A percentile compares a stretch with the other conserved stretches of the same genome.
These are phyloP conservation scores for Madurella mycetomatis DNA, from an alignment of 2,329 filamentous ascomycete species.

Conservation along the genomic window DNA sequence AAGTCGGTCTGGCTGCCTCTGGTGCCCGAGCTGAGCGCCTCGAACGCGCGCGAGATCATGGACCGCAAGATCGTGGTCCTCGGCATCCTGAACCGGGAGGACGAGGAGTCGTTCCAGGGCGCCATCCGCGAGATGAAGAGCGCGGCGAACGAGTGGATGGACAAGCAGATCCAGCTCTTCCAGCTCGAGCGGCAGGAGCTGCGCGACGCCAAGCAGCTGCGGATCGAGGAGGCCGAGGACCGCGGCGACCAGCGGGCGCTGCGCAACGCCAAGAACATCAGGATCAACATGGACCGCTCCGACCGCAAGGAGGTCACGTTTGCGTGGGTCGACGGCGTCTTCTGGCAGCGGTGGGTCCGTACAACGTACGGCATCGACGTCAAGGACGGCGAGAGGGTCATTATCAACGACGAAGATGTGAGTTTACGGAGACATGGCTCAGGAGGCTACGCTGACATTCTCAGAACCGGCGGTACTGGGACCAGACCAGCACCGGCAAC, in stretches of 20 bases:
- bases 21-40: slow-evolving; percentile 85
- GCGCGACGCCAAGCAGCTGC: slow-evolving; percentile 87
- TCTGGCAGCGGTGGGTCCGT: slow-evolving; percentile 95
- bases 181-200: slow-evolving; percentile 90
- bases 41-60: slow-evolving; percentile 94
- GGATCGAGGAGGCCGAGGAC: slow-evolving; percentile 94
- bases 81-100: slow-evolving; percentile 76
- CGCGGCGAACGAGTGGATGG: slow-evolving; percentile 95
- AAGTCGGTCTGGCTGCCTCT: slow-evolving; percentile 92
- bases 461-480: slow-evolving; percentile 92
- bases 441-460: slow-evolving; percentile 33
- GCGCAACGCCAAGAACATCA: slow-evolving; percentile 81
- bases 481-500: slow-evolving; percentile 82
- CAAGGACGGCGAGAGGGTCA: slow-evolving; percentile 80
- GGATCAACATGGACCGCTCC: slow-evolving; percentile 83
- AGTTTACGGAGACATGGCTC: slow-evolving; percentile 38
- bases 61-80: slow-evolving; percentile 91
- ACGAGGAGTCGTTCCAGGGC: slow-evolving; percentile 70
- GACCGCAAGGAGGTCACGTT: slow-evolving; percentile 87
- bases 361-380: slow-evolving; percentile 93
- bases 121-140: slow-evolving; percentile 90
- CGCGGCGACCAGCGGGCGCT: slow-evolving; percentile 84
- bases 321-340: slow-evolving; percentile 94
- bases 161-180: slow-evolving; percentile 87
- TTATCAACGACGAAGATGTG: slow-evolving; percentile 97